phyloP scores from a whole-genome alignment of 176 grass and related monocot species.

The Tillandsia leiboldiana region DNA sequence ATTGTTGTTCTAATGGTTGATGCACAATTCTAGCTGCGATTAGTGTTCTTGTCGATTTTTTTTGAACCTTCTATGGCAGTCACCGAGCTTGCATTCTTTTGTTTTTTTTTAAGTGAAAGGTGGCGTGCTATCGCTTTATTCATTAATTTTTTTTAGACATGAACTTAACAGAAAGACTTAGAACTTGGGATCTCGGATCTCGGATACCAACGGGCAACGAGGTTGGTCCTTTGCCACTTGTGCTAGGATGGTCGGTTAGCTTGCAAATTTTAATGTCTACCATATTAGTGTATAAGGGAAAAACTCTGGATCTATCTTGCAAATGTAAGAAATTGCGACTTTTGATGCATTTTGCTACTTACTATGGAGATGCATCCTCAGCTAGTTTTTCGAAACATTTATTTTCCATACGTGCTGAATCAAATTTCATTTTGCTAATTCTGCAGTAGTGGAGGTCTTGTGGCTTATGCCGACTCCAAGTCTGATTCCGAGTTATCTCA shows the following conservation, averaged over 20 bases:
- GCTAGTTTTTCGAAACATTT: background rate
- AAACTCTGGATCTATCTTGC: background rate
- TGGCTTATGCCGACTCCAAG: constrained; percentile 73
- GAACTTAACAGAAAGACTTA: no score
- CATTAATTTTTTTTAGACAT: no score
- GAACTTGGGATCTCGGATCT: no score
- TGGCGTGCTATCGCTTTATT: no score
- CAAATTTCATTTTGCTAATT: background rate
- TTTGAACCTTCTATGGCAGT: no score
- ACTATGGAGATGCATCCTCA: no score
- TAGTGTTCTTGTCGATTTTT: no score
- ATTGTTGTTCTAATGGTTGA: background rate
- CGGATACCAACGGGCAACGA: no score
- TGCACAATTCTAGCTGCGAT: background rate
- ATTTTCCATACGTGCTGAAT: background rate
- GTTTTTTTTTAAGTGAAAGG: no score
- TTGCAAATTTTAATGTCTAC: background rate
- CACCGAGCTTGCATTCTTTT: no score
- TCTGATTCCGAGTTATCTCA: constrained; percentile 28
- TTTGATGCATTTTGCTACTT: background rate
- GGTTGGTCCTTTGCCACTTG: no score
- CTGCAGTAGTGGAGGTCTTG: constrained; percentile 64
- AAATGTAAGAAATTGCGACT: background rate
- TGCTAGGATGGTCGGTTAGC: background rate
- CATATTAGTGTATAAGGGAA: background rate